These are phyloP conservation scores for Pythium graminicola DNA, from an alignment of 352 stramenopile species.

Conservation along the genomic window DNA sequence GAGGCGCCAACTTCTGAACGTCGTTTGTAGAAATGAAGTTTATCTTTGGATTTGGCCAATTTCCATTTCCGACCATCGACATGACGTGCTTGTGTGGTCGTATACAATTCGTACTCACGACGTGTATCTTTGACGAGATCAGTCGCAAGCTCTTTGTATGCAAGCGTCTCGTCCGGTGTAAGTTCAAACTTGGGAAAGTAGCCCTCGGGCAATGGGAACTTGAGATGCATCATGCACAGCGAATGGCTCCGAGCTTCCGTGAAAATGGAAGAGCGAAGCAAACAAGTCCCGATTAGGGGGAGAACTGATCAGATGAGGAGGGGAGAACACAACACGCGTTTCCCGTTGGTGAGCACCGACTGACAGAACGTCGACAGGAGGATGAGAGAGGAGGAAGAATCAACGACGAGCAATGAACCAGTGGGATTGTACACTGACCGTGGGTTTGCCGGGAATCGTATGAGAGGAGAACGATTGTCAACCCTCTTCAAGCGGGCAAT, in stretches of 20 bases:
- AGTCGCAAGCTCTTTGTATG: slow-evolving; percentile 42
- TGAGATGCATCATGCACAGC: slow-evolving; percentile 49
- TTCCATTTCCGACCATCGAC: slow-evolving; percentile 64
- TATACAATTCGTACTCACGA: slow-evolving; percentile 45
- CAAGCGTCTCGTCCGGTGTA: slow-evolving; percentile 42
- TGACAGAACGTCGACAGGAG: no score
- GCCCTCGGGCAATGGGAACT: slow-evolving; percentile 54
- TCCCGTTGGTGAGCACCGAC: no score
- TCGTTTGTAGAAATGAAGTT: slow-evolving; percentile 47
- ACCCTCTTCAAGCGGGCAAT: no score
- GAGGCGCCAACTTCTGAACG: slow-evolving; percentile 23
- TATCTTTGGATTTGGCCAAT: slow-evolving; percentile 57
- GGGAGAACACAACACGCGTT: no score
- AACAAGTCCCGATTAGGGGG: no score
- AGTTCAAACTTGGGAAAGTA: slow-evolving; percentile 75
- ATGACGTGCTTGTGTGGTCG: slow-evolving; percentile 43
- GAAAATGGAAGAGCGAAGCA: no score
- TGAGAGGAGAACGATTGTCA: no score
- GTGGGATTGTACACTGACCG: no score
- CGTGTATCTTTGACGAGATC: slow-evolving; percentile 66
- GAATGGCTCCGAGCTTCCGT: not conserved
- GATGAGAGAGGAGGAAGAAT: no score
- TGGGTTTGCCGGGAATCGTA: no score
- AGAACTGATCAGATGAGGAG: not conserved
- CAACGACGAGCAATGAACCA: no score